A percentile compares a stretch with the other conserved stretches of the same genome.
phyloP scores from a whole-genome alignment of 2,329 filamentous ascomycete genomes.

The Epichloe gansuensis region DNA sequence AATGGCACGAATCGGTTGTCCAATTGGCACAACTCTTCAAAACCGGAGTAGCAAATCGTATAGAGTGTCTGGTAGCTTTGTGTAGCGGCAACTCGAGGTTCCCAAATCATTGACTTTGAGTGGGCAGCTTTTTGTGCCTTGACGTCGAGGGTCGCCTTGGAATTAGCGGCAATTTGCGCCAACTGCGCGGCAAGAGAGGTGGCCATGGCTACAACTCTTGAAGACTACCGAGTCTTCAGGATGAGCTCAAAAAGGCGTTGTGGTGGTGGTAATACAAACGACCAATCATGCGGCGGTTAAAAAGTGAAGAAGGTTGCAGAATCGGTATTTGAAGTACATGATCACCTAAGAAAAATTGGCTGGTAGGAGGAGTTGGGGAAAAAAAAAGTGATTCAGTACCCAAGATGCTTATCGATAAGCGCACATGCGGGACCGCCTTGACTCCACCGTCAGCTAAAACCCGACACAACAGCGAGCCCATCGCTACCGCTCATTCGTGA shows the following conservation, averaged over 20 bases:
- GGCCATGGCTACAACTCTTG: conserved; percentile 44
- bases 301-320: neutral
- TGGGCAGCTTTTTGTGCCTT: conserved; percentile 88
- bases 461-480: too few relatives aligned
- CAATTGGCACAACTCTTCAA: conserved; percentile 78
- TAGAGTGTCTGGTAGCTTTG: conserved; percentile 89
- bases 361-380: conserved; percentile 7
- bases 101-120: conserved; percentile 90
- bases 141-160: conserved; percentile 80
- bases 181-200: conserved; percentile 87
- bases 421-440: neutral
- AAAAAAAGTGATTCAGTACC: neutral
- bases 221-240: conserved; percentile 7
- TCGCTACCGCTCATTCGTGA: too few relatives aligned
- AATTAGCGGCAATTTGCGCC: conserved; percentile 80
- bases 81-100: conserved; percentile 66
- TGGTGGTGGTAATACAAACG: neutral
- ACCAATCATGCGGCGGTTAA: neutral
- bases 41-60: conserved; percentile 77
- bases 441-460: neutral
- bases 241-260: conserved; percentile 1
- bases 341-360: conserved; percentile 3
- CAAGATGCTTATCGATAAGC: neutral
- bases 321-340: neutral
- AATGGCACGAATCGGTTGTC: conserved; percentile 71